Evolutionary conservation across 441 rosid genomes (phyloP).

Genomic region (Corymbia calophylla): DNA sequence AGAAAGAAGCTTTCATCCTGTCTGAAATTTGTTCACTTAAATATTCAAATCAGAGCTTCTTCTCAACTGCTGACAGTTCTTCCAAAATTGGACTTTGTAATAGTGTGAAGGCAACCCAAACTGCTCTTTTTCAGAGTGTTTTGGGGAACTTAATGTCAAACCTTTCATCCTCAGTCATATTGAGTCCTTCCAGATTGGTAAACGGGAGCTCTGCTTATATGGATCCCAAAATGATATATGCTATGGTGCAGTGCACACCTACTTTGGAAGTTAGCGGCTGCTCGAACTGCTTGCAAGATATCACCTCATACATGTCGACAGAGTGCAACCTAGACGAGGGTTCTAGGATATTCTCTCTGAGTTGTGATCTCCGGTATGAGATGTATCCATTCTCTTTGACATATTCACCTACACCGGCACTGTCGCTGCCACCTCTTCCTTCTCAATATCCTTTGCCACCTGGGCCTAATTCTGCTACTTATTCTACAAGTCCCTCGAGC

Average conservation of each 20-base stretch:
- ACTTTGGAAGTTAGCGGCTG: neutral
- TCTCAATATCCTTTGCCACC: neutral
- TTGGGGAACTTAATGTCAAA: neutral
- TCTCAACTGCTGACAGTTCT: neutral
- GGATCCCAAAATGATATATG: neutral
- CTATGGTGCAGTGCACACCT: neutral
- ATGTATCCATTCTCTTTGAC: neutral
- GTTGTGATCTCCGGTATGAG: neutral
- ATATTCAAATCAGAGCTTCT: neutral
- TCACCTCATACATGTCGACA: neutral
- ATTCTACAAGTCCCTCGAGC: neutral
- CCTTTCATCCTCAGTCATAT: neutral
- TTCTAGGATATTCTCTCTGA: neutral
- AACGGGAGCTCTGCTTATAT: neutral
- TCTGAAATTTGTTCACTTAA: neutral
- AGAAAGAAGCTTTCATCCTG: neutral
- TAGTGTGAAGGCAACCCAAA: neutral
- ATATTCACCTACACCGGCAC: neutral
- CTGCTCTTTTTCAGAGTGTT: neutral
- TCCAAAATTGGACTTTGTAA: accelerated
- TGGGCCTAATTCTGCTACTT: neutral
- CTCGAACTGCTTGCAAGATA: neutral
- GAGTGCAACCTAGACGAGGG: neutral
- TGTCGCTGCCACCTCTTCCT: neutral
- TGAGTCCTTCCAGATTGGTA: neutral